Evolutionary conservation across 495 filamentous ascomycete genomes (phyloP).

Genomic region (Podospora sp.): DNA sequence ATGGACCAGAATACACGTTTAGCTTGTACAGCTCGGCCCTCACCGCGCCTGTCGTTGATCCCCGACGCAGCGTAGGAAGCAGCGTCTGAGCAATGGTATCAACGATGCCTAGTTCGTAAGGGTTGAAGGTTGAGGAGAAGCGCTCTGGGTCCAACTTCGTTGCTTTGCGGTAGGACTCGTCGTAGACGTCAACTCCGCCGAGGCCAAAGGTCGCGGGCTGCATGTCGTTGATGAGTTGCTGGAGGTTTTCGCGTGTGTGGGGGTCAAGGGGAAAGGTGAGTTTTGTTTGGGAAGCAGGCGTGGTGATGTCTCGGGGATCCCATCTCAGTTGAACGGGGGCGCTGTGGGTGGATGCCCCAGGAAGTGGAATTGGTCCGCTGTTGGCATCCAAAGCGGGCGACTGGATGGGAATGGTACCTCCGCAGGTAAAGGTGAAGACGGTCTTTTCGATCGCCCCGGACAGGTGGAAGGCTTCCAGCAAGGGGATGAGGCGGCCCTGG

Average conservation of each 20-base stretch:
- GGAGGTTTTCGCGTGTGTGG: background rate
- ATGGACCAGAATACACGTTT: constrained; percentile 59
- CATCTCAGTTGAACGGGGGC: background rate
- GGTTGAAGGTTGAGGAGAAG: constrained; percentile 56
- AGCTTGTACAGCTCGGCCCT: constrained; percentile 59
- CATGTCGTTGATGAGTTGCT: constrained; percentile 39
- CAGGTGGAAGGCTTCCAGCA: background rate
- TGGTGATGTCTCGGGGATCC: too few relatives aligned
- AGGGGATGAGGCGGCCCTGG: background rate
- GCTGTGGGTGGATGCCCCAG: too few relatives aligned
- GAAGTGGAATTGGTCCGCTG: too few relatives aligned
- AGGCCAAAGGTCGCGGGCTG: constrained; percentile 53
- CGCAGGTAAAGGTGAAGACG: constrained; percentile 3
- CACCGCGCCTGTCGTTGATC: constrained; percentile 28
- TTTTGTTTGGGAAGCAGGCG: background rate
- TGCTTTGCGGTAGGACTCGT: constrained; percentile 55
- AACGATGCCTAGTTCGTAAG: constrained; percentile 55
- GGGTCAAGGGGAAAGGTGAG: constrained; percentile 4
- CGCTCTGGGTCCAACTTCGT: constrained; percentile 47
- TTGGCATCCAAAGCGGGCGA: too few relatives aligned
- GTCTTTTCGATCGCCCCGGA: background rate
- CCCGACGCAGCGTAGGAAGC: constrained; percentile 40
- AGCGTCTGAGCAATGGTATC: constrained; percentile 52
- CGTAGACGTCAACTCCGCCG: constrained; percentile 47
- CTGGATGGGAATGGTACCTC: constrained; percentile 14